Percentiles rank a stretch among this genome's conserved stretches.
Conservation (phyloP, 768 basidiomycete genomes). For the Termitomyces bulborhizus region DNA sequence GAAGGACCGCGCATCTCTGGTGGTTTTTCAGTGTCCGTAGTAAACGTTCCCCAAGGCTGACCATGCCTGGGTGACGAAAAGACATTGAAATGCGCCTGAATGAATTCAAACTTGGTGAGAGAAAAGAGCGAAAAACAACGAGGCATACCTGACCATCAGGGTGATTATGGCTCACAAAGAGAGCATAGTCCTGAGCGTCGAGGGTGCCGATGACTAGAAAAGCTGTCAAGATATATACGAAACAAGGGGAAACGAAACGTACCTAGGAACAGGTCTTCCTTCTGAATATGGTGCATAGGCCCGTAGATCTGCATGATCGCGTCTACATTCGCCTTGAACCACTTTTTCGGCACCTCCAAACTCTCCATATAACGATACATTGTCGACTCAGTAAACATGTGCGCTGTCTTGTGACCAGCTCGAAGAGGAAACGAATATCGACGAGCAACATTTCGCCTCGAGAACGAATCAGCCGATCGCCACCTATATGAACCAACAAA, state of each 20-base stretch:
- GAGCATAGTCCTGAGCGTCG: constrained; percentile 62
- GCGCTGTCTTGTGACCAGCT: constrained; percentile 59
- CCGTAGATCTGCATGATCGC: constrained; percentile 56
- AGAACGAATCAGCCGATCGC: neutral
- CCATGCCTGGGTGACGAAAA: constrained; percentile 44
- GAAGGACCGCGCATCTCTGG: constrained; percentile 37
- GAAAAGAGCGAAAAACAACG: neutral
- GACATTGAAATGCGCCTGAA: constrained; percentile 65
- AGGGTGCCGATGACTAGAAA: constrained; percentile 59
- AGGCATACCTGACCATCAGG: constrained; percentile 44
- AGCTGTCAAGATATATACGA: neutral
- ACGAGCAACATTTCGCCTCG: constrained; percentile 39
- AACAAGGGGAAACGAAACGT: constrained; percentile 7
- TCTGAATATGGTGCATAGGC: constrained; percentile 38
- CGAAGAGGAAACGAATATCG: constrained; percentile 57
- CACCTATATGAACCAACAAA: neutral
- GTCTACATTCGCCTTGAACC: constrained; percentile 70
- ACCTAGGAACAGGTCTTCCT: constrained; percentile 56
- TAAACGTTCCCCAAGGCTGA: constrained; percentile 72
- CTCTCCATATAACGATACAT: constrained; percentile 62
- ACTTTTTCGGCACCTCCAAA: constrained; percentile 57
- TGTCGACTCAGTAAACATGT: constrained; percentile 64
- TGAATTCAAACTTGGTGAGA: neutral
- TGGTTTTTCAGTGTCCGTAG: constrained; percentile 43
- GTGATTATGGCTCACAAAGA: constrained; percentile 72